Evolutionary conservation across 768 basidiomycete genomes (phyloP).

Genomic region (Leccinum aurantiacum): DNA sequence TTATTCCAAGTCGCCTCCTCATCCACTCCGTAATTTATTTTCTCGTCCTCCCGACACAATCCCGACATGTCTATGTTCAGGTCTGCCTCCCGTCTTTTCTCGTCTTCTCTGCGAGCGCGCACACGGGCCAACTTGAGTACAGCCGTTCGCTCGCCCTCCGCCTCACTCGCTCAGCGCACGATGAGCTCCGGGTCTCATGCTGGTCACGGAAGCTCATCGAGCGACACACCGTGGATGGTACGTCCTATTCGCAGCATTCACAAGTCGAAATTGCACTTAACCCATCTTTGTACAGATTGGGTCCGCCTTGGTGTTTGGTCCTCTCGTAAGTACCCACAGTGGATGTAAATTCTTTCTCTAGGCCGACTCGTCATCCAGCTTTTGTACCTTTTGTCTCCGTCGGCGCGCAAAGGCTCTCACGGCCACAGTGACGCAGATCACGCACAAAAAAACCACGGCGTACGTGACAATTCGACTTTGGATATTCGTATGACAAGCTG

Average conservation of each 20-base stretch:
- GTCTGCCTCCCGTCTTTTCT: constrained; percentile 18
- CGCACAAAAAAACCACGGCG: constrained; percentile 21
- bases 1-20: constrained; percentile 11
- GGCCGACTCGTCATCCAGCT: constrained; percentile 17
- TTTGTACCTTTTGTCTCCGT: constrained; percentile 33
- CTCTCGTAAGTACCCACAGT: constrained; percentile 23
- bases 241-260: constrained; percentile 5
- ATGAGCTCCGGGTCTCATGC: constrained; percentile 29
- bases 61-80: constrained; percentile 28
- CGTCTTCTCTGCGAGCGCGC: constrained; percentile 18
- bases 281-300: constrained; percentile 23
- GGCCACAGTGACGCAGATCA: constrained; percentile 19
- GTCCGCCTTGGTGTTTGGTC: constrained; percentile 34
- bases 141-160: constrained; percentile 15
- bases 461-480: constrained; percentile 16
- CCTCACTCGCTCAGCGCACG: constrained; percentile 22
- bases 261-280: background rate
- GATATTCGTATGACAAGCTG: constrained; percentile 7
- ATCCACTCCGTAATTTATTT: constrained; percentile 18
- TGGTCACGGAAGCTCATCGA: constrained; percentile 17
- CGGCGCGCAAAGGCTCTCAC: constrained; percentile 27
- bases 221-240: constrained; percentile 33
- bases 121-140: constrained; percentile 6
- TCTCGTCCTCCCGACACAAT: background rate
- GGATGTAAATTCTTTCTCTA: background rate